phyloP scores from a whole-genome alignment of 768 basidiomycete genomes.

The Boletus pseudopeckii region DNA sequence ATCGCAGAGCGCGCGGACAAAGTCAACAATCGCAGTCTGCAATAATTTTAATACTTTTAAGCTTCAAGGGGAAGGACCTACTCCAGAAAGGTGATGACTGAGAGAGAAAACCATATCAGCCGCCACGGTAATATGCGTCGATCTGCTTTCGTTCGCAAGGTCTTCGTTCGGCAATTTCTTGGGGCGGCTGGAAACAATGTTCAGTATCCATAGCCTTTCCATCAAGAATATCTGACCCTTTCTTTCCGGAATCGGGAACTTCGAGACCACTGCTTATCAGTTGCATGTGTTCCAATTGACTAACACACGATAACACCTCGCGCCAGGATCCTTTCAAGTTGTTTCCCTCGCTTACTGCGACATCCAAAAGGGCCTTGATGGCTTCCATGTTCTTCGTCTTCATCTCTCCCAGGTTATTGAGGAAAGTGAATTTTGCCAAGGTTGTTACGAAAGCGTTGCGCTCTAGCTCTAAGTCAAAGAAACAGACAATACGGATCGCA shows the following conservation, averaged over 20 bases:
- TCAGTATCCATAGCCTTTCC: slow-evolving; percentile 5
- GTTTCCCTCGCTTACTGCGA: slow-evolving; percentile 96
- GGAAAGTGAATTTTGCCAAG: slow-evolving; percentile 92
- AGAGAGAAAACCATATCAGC: slow-evolving; percentile 99
- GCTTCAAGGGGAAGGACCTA: slow-evolving; percentile 40
- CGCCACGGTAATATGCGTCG: slow-evolving; percentile 96
- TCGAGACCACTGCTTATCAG: slow-evolving; percentile 91
- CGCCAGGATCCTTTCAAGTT: slow-evolving; percentile 95
- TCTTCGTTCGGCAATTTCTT: slow-evolving; percentile 84
- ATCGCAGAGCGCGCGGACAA: slow-evolving; percentile 92
- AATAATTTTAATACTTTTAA: slow-evolving; percentile 7
- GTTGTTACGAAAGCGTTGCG: slow-evolving; percentile 99
- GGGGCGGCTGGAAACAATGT: slow-evolving; percentile 28
- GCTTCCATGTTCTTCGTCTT: slow-evolving; percentile 99
- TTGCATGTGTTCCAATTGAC: slow-evolving; percentile 98
- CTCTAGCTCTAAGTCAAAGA: slow-evolving; percentile 95
- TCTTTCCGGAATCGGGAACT: slow-evolving; percentile 70
- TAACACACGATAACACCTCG: slow-evolving; percentile 94
- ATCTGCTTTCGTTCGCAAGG: slow-evolving; percentile 93
- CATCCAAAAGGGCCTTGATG: slow-evolving; percentile 90
- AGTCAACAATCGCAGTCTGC: slow-evolving; percentile 95
- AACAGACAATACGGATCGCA: slow-evolving; percentile 94
- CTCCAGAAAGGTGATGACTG: slow-evolving; percentile 91
- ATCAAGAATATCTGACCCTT: slow-evolving; percentile 56
- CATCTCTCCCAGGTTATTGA: slow-evolving; percentile 98